These are phyloP conservation scores for Nakazawaea ishiwadae DNA, from an alignment of 805 yeast genomes.

Conservation along the genomic window DNA sequence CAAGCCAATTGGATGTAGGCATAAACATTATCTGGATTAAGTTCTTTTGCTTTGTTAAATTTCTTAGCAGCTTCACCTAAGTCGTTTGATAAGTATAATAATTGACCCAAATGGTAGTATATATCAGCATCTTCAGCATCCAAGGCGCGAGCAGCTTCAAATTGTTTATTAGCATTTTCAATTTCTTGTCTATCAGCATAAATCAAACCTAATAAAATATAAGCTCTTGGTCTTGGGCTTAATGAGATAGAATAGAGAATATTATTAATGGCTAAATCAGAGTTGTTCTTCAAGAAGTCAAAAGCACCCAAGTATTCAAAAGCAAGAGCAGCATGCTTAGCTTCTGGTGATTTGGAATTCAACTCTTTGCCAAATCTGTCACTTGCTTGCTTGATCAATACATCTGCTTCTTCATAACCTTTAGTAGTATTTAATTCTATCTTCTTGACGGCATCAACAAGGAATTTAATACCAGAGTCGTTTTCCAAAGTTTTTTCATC, in stretches of 20 bases:
- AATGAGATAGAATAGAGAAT: conserved; percentile 62
- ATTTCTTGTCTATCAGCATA: conserved; percentile 73
- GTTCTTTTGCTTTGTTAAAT: conserved; percentile 71
- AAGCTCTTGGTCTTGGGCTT: conserved; percentile 75
- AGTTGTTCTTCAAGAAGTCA: conserved; percentile 74
- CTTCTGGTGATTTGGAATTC: conserved; percentile 30
- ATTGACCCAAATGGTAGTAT: conserved; percentile 93
- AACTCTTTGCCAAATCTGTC: conserved; percentile 30
- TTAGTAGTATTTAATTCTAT: conserved; percentile 43
- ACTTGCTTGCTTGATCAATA: conserved; percentile 55
- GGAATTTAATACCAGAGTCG: conserved; percentile 58
- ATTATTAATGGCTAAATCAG: conserved; percentile 56
- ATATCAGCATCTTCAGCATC: conserved; percentile 75
- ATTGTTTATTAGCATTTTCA: conserved; percentile 57
- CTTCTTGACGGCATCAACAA: conserved; percentile 61
- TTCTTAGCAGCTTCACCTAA: conserved; percentile 66
- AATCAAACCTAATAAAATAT: conserved; percentile 76
- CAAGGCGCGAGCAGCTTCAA: conserved; percentile 63
- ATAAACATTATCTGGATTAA: conserved; percentile 72
- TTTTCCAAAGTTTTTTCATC: conserved; percentile 43
- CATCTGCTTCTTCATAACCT: conserved; percentile 59
- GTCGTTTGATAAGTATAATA: conserved; percentile 75
- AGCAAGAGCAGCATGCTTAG: conserved; percentile 60
- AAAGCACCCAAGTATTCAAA: conserved; percentile 81
- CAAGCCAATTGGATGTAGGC: conserved; percentile 93